Base-by-base conservation (phyloP, 2,329 filamentous ascomycete genomes). In the Stachybotrys chlorohalonatus region DNA sequence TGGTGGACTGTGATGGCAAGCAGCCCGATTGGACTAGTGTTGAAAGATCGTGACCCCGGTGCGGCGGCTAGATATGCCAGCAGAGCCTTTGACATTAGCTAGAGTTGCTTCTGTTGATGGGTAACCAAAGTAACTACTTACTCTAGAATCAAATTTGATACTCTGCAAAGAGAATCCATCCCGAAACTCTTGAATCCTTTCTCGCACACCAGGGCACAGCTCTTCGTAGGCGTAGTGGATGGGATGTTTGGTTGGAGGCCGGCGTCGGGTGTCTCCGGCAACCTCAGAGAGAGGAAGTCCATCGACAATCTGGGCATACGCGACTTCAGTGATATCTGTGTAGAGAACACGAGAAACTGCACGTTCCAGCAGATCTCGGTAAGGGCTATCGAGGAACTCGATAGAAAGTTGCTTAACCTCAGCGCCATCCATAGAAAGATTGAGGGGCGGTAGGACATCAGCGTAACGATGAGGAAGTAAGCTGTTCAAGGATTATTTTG, bases 1-100 rank as follows among this genome's bases (percentile, higher is more conserved):
- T 68, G 54, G 47, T 72, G 68, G 3, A 67, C 51, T 2, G 63
- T 56, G 31, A 62, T 31, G 0, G 64, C 67, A 6, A 64, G 54
- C 2, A 72, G 46, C 52, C 72, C 69, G 7, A 71, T 63, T 6
- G 72, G 59, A 1, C 62, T 56, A 16, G 60, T 61, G 0, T 65
- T 56, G 50, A 69, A 72, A 0, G 57, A 53, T 11, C 56, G 50
- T 7, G 67, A 67, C 4, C 57, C 61, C 1, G 50, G 59, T 1
- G 59, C 49, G 0, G 66, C 59, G 9, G 61, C 58, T 17, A 59
- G 58, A 54, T 61, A 70, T 0, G 54, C 59, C 45, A 55, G 32
- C 3, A 70, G 17, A 17, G 64, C 55, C 67, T 68, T 36, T 11
- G 15, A n/a, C 2, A 4, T 24, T 24, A 24, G n/a, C n/a, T 13